Base-by-base conservation (phyloP, 2,329 filamentous ascomycete genomes). In the Cladosporium oxysporum region DNA sequence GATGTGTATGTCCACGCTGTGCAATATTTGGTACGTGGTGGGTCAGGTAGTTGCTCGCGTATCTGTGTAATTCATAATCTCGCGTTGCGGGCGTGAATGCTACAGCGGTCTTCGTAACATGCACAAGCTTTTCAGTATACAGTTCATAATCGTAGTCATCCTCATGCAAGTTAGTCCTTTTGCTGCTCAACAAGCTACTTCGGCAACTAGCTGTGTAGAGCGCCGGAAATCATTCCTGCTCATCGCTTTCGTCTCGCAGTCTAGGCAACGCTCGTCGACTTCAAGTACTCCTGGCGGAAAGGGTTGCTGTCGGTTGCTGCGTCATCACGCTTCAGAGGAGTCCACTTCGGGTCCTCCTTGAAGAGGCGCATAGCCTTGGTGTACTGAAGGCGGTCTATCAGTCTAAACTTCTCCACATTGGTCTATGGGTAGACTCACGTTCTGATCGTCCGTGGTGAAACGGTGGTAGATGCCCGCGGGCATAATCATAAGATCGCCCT, bases 301-400 rank as follows among this genome's bases (percentile, higher is more conserved):
- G 84, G 80, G 79, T 98, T 99, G 67, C 77, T 77, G 76, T 98
- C 92, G 52, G 97, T 86, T n/a, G 50, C 31, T 58, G 94, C 90
- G 5, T 82, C 80, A 7, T 86, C 87, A 65, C 95, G 88, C 81
- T 97, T 96, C 71, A 99, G 80, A 16, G 95, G 91, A 41, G 93
- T 98, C 95, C 95, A 99, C 81, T 98, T 97, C 37, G 95, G 95
- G 80, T 98, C 93, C 70, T 98, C 95, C 82, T 98, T 93, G 86
- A 98, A 99, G 61, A 99, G 84, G 66, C 95, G 87, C 92, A 98
- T 94, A 16, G 95, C 95, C 76, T 96, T 91, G 71, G 97, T 92
- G 76, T 94, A 97, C 93, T 97, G 71, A 31, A 58, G 8, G 12
- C 10, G 7, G 12, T 23, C 12, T 26, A 31, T 58, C n/a, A 58